phyloP scores from a whole-genome alignment of 768 basidiomycete genomes.

The Lentinus tigrinus region DNA sequence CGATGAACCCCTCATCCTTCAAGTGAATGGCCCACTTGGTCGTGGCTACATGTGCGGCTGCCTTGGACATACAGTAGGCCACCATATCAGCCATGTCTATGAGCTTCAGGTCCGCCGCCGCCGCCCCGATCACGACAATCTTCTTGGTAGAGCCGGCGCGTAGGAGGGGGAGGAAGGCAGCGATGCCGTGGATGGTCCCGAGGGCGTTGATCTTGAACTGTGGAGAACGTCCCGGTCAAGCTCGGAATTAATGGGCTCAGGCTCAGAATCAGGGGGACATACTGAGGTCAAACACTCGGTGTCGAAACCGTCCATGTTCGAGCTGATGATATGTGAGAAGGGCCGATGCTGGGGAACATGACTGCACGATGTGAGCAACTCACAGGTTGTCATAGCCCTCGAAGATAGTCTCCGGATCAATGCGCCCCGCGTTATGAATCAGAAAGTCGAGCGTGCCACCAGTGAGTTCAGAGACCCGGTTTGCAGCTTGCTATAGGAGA shows the following conservation, averaged over 20 bases:
- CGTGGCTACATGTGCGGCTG: slow-evolving; percentile 35
- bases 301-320: slow-evolving; percentile 9
- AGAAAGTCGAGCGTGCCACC: slow-evolving; percentile 33
- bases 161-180: slow-evolving; percentile 21
- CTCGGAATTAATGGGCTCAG: neutral
- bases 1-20: slow-evolving; percentile 32
- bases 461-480: slow-evolving; percentile 22
- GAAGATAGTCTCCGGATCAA: slow-evolving; percentile 8
- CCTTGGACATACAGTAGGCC: slow-evolving; percentile 38
- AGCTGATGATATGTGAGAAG: neutral
- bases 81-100: slow-evolving; percentile 9
- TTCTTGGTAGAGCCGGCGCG: slow-evolving; percentile 35
- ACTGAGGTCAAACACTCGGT: slow-evolving; percentile 8
- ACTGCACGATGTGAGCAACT: slow-evolving; percentile 10
- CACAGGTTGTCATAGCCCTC: slow-evolving; percentile 23
- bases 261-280: neutral
- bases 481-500: slow-evolving; percentile 19
- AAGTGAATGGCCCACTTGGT: slow-evolving; percentile 36
- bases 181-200: slow-evolving; percentile 21
- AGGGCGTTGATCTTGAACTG: slow-evolving; percentile 31
- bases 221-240: neutral
- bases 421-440: slow-evolving; percentile 36
- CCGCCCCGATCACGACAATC: slow-evolving; percentile 33
- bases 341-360: neutral
- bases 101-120: slow-evolving; percentile 29